Evolutionary conservation across 1,139 yeast genomes (phyloP).

Genomic region (Yamadazyma epiphylla): DNA sequence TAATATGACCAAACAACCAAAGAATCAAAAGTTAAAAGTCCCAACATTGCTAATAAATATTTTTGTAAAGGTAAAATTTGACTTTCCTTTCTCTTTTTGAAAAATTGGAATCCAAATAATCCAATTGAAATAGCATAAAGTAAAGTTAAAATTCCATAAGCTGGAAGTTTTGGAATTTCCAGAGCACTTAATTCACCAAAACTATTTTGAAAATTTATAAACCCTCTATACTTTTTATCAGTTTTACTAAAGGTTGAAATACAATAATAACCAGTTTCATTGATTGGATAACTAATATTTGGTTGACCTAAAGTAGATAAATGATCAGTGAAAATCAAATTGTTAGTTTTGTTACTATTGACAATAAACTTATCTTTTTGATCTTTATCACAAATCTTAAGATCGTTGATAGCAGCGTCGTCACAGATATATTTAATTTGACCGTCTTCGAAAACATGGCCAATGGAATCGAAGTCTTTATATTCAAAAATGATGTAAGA

Average conservation of each 20-base stretch:
- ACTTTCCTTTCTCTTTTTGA: slow-evolving; percentile 69
- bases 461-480: slow-evolving; percentile 68
- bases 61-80: slow-evolving; percentile 89
- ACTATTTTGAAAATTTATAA: slow-evolving; percentile 81
- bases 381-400: slow-evolving; percentile 48
- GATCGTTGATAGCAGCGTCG: slow-evolving; percentile 55
- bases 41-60: slow-evolving; percentile 81
- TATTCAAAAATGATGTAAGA: slow-evolving; percentile 80
- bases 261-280: slow-evolving; percentile 87
- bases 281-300: slow-evolving; percentile 59
- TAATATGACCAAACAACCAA: slow-evolving; percentile 89
- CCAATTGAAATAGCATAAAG: slow-evolving; percentile 79
- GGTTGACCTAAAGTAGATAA: slow-evolving; percentile 58
- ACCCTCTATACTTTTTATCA: slow-evolving; percentile 51
- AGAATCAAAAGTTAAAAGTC: slow-evolving; percentile 79
- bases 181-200: slow-evolving; percentile 87
- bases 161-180: slow-evolving; percentile 86
- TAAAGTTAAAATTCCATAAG: slow-evolving; percentile 82
- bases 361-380: slow-evolving; percentile 64
- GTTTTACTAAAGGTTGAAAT: slow-evolving; percentile 61
- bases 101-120: slow-evolving; percentile 80
- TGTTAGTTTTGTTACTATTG: slow-evolving; percentile 38
- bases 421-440: slow-evolving; percentile 67
- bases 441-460: slow-evolving; percentile 39
- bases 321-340: slow-evolving; percentile 54